These are phyloP conservation scores for Pyrrhoderma lamaoense DNA, from an alignment of 1,284 basidiomycete species.

Conservation along the genomic window DNA sequence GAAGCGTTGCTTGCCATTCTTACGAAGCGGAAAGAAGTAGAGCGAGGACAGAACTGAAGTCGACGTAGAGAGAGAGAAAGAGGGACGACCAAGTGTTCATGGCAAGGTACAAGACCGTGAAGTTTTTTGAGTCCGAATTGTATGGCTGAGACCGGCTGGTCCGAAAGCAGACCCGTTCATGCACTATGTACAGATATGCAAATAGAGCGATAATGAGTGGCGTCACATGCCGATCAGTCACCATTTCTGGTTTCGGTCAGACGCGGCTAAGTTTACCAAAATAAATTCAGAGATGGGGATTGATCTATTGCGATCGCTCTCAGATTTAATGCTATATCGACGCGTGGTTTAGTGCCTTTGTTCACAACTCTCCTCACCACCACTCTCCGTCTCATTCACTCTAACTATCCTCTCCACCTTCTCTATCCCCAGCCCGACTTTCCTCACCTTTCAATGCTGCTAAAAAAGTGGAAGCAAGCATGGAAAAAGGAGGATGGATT, in stretches of 20 bases:
- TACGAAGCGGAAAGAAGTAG: background rate
- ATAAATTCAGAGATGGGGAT: no score
- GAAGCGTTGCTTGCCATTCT: constrained; percentile 16
- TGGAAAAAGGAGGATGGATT: constrained; percentile 35
- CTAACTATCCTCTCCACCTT: background rate
- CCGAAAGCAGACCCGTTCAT: no score
- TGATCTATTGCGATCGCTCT: no score
- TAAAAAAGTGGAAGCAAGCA: constrained; percentile 47
- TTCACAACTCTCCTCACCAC: no score
- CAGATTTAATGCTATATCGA: no score
- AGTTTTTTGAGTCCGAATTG: background rate
- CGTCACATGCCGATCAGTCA: no score
- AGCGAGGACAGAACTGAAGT: background rate
- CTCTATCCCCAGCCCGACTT: constrained; percentile 1
- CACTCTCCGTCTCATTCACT: no score
- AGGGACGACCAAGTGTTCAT: background rate
- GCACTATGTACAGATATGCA: no score
- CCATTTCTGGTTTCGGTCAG: no score
- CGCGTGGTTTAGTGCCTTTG: no score
- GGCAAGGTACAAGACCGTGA: constrained; percentile 1
- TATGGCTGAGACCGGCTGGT: background rate
- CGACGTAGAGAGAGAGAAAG: constrained; percentile 5
- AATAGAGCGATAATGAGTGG: no score
- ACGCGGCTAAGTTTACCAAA: no score
- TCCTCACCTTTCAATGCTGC: constrained; percentile 27